These are phyloP conservation scores for Chaetomium tenue DNA, from an alignment of 495 filamentous ascomycete genomes.

Conservation along the genomic window DNA sequence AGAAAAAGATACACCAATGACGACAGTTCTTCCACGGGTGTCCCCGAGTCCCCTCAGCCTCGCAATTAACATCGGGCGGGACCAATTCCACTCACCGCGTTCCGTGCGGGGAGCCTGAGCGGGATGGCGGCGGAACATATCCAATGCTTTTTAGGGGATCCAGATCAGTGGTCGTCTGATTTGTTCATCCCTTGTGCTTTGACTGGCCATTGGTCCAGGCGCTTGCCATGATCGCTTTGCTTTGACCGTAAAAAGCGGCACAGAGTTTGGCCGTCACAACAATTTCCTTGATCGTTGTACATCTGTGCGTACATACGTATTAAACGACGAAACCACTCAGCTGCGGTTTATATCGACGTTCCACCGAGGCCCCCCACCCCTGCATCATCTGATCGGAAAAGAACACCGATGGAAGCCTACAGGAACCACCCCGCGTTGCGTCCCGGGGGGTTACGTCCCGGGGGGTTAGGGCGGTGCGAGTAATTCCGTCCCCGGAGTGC, in stretches of 20 bases:
- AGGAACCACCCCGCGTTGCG: background rate
- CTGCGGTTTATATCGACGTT: background rate
- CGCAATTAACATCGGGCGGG: background rate
- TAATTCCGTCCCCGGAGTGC: background rate
- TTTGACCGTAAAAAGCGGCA: background rate
- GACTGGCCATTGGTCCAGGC: background rate
- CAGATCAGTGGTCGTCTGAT: background rate
- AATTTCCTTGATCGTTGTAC: background rate
- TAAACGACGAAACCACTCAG: background rate
- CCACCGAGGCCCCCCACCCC: background rate
- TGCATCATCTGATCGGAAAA: constrained; percentile 8
- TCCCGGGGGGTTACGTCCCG: too few species aligned
- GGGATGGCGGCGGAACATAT: background rate
- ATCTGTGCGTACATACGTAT: too few species aligned
- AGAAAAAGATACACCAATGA: background rate
- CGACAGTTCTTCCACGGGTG: background rate
- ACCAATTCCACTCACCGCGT: background rate
- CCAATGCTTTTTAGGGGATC: background rate
- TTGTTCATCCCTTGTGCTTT: background rate
- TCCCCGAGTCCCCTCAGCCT: too few species aligned
- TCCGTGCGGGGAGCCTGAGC: background rate
- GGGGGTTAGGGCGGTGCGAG: background rate
- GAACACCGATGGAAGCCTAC: background rate
- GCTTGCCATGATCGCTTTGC: background rate
- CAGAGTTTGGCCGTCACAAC: background rate